Evolutionary conservation across 2,329 filamentous ascomycete species (phyloP).

Genomic region (Blastomyces silverae): DNA sequence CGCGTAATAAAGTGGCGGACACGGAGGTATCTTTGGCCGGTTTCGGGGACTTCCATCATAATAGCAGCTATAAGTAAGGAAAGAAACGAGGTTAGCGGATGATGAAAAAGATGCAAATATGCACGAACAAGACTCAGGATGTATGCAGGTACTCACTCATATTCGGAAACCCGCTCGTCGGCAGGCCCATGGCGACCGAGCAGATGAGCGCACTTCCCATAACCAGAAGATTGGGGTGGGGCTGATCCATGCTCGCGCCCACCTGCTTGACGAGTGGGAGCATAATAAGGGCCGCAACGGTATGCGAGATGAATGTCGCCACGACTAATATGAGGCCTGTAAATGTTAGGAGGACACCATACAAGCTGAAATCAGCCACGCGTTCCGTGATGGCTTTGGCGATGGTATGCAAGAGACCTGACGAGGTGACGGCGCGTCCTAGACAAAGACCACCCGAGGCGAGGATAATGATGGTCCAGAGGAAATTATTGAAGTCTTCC

Average conservation of each 20-base stretch:
- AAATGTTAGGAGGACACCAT: constrained; percentile 81
- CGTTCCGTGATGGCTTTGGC: constrained; percentile 65
- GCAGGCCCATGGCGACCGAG: constrained; percentile 92
- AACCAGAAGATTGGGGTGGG: constrained; percentile 88
- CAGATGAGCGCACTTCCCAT: constrained; percentile 97
- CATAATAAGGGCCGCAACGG: constrained; percentile 90
- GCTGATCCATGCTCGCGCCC: constrained; percentile 74
- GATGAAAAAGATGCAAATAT: constrained; percentile 6
- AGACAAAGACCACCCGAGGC: constrained; percentile 88
- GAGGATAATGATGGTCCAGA: constrained; percentile 99
- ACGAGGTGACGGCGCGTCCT: constrained; percentile 89
- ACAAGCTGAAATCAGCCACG: constrained; percentile 74
- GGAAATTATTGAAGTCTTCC: constrained; percentile 99
- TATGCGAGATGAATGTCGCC: constrained; percentile 96
- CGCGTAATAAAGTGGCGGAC: constrained; percentile 92
- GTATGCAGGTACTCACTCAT: constrained; percentile 70
- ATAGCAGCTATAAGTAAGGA: constrained; percentile 63
- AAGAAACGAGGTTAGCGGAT: constrained; percentile 19
- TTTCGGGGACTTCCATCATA: constrained; percentile 94
- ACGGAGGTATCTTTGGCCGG: constrained; percentile 81
- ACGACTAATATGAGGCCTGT: constrained; percentile 78
- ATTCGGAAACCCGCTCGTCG: constrained; percentile 94
- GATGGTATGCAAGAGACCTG: constrained; percentile 82
- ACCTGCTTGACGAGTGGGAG: constrained; percentile 84
- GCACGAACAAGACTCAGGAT: constrained; percentile 9